phyloP scores from a whole-genome alignment of 257 asterid species.

The Ophiorrhiza pumila region DNA sequence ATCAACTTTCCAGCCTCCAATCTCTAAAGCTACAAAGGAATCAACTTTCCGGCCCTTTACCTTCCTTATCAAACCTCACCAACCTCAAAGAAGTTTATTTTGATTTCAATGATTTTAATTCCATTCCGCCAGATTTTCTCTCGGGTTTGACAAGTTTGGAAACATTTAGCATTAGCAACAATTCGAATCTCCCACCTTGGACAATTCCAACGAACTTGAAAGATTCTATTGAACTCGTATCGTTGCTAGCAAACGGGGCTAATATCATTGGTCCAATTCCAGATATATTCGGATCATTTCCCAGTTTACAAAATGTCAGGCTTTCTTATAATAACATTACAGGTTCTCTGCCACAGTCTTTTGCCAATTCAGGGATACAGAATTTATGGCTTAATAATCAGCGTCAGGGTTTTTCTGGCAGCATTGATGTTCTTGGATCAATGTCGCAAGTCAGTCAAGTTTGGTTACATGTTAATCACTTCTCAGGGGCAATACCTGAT shows the following conservation, averaged over 20 bases:
- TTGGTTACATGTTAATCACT: conserved; percentile 71
- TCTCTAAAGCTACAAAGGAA: conserved; percentile 53
- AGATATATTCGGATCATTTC: conserved; percentile 53
- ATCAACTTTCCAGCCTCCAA: conserved; percentile 55
- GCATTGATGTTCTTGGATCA: conserved; percentile 43
- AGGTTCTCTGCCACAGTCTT: conserved; percentile 55
- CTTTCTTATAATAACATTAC: conserved; percentile 66
- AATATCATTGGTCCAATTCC: conserved; percentile 62
- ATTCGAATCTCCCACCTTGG: conserved; percentile 56
- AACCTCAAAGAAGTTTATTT: conserved; percentile 47
- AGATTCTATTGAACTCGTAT: conserved; percentile 47
- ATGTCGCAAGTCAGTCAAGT: conserved; percentile 43
- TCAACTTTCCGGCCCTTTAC: conserved; percentile 55
- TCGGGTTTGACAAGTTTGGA: conserved; percentile 53
- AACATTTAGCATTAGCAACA: conserved; percentile 51
- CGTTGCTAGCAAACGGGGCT: conserved; percentile 46
- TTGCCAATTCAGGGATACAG: conserved; percentile 53
- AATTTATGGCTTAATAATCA: conserved; percentile 66
- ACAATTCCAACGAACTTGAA: conserved; percentile 36
- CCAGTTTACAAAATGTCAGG: conserved; percentile 47
- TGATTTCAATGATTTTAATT: conserved; percentile 54
- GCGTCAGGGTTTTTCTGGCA: conserved; percentile 47
- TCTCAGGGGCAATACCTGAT: conserved; percentile 71
- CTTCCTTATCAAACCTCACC: conserved; percentile 40
- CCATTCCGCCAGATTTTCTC: conserved; percentile 49